Percentiles rank a stretch among this genome's conserved stretches.
These are phyloP conservation scores for Cutaneotrichosporon cyanovorans DNA, from an alignment of 1,284 basidiomycete species.

Conservation along the genomic window DNA sequence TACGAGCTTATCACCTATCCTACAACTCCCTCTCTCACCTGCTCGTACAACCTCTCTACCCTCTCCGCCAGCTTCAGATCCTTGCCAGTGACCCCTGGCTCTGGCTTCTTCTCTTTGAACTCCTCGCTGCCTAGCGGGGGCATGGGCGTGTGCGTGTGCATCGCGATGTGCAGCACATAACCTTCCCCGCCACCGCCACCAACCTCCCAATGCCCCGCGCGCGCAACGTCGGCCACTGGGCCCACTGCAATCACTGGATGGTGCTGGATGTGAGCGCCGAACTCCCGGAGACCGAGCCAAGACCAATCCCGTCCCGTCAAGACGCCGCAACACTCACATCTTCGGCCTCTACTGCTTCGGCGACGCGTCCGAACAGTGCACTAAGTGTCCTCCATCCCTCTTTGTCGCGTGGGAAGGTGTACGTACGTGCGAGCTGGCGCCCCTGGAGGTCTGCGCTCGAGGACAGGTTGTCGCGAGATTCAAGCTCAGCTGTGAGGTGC, in stretches of 20 bases:
- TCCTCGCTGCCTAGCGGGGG: conserved; percentile 17
- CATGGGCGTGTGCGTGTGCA: conserved; percentile 39
- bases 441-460: conserved; percentile 28
- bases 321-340: conserved; percentile 24
- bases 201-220: not conserved
- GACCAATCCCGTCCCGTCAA: not conserved
- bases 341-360: conserved; percentile 19
- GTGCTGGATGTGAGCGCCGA: conserved; percentile 23
- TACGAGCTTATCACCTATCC: not conserved
- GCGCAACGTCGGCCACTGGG: conserved; percentile 11
- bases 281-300: not conserved
- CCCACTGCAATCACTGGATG: conserved; percentile 30
- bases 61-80: conserved; percentile 31
- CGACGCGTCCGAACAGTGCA: conserved; percentile 10
- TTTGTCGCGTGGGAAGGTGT: conserved; percentile 21
- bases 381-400: conserved; percentile 28
- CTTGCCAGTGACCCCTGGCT: conserved; percentile 37
- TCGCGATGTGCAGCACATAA: conserved; percentile 32
- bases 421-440: conserved; percentile 24
- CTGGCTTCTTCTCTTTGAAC: conserved; percentile 17
- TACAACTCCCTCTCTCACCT: not conserved
- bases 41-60: conserved; percentile 20
- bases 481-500: conserved; percentile 1
- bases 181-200: conserved; percentile 2
- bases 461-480: conserved; percentile 1